phyloP scores from a whole-genome alignment of 192 early-diverging fungal species.

The Rhizophagus prolifer region DNA sequence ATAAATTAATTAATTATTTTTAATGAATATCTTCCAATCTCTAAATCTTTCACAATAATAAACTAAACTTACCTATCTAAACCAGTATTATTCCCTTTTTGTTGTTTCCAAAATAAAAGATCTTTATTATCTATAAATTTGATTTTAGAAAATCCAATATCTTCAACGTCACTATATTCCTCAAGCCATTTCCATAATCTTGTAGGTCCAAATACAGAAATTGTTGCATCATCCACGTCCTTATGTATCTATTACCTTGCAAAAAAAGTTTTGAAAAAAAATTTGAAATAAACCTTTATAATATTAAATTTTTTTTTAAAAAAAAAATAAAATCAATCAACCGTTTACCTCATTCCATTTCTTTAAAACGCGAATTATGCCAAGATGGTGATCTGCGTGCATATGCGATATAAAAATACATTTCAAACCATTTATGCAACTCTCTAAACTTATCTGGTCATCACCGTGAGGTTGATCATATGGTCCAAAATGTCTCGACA shows the following conservation, averaged over 20 bases:
- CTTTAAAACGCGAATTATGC: slow-evolving; percentile 69
- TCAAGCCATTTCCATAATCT: slow-evolving; percentile 58
- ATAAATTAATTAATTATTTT: not conserved
- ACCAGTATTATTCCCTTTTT: not conserved
- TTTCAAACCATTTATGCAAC: slow-evolving; percentile 58
- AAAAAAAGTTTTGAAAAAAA: not conserved
- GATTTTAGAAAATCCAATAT: slow-evolving; percentile 57
- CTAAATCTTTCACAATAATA: not conserved
- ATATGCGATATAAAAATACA: slow-evolving; percentile 91
- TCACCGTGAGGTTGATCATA: slow-evolving; percentile 32
- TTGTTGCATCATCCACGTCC: slow-evolving; percentile 10
- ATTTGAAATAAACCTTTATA: not conserved
- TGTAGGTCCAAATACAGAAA: slow-evolving; percentile 56
- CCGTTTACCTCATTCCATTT: slow-evolving; percentile 62
- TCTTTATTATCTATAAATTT: slow-evolving; percentile 53
- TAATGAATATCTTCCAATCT: not conserved
- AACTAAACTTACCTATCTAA: not conserved
- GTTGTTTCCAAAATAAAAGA: slow-evolving; percentile 42
- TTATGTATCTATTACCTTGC: slow-evolving; percentile 24
- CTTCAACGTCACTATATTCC: slow-evolving; percentile 69
- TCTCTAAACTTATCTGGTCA: slow-evolving; percentile 43
- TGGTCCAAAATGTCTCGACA: slow-evolving; percentile 71
- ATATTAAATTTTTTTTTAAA: not conserved
- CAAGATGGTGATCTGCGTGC: slow-evolving; percentile 98
- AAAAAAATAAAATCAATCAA: not conserved